These are phyloP conservation scores for Chalara sp. DNA, from an alignment of 2,329 filamentous ascomycete species.

Conservation along the genomic window DNA sequence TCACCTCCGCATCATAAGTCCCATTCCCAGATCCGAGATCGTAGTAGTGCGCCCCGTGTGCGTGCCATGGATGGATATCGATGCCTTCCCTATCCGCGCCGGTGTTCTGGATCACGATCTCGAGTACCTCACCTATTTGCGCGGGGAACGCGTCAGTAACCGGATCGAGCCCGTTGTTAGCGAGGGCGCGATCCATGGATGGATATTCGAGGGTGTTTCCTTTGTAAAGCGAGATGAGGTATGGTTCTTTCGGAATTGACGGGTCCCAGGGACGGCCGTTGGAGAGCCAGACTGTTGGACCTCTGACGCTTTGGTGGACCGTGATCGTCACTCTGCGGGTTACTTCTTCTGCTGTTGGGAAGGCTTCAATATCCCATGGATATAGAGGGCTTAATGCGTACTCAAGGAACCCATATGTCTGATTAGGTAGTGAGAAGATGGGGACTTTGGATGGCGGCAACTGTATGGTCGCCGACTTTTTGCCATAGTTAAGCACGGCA, in stretches of 20 bases:
- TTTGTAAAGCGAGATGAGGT: constrained; percentile 39
- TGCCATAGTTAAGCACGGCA: constrained; percentile 34
- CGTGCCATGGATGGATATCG: constrained; percentile 40
- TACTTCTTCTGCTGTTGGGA: constrained; percentile 28
- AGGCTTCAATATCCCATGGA: constrained; percentile 4
- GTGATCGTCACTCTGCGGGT: constrained; percentile 31
- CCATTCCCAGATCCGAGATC: constrained; percentile 39
- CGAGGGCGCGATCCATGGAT: constrained; percentile 34
- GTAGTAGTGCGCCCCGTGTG: constrained; percentile 37
- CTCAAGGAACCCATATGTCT: constrained; percentile 23
- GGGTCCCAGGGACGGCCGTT: constrained; percentile 30
- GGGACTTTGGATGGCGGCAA: not conserved
- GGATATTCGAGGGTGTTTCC: constrained; percentile 30
- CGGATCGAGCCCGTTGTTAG: constrained; percentile 36
- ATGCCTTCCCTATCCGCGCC: constrained; percentile 29
- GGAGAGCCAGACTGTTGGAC: constrained; percentile 20
- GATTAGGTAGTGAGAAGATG: constrained; percentile 18
- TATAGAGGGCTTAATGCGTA: constrained; percentile 27
- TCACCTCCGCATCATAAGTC: constrained; percentile 32
- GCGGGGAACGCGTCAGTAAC: constrained; percentile 34
- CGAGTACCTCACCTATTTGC: constrained; percentile 38
- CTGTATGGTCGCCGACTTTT: not conserved
- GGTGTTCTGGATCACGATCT: constrained; percentile 36
- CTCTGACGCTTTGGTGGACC: constrained; percentile 19
- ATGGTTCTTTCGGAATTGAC: constrained; percentile 29